phyloP scores from a whole-genome alignment of 768 basidiomycete species.

The Trametes gibbosa region DNA sequence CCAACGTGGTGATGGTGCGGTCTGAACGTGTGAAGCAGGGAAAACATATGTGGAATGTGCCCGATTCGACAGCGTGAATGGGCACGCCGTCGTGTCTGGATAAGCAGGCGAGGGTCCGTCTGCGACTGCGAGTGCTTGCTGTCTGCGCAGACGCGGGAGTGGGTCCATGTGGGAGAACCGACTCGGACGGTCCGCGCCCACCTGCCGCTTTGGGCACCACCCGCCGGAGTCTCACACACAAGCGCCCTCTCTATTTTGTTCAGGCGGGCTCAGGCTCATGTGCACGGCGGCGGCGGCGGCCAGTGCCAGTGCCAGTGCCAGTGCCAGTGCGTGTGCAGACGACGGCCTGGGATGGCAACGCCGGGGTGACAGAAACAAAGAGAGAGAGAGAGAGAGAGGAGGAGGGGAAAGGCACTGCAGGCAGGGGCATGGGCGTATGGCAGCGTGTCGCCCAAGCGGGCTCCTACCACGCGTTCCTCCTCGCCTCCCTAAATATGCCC shows the following conservation, averaged over 20 bases:
- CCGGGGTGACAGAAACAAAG: background rate
- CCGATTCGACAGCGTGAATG: background rate
- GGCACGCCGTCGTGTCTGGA: background rate
- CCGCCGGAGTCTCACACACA: slow-evolving; percentile 9
- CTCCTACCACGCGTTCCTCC: slow-evolving; percentile 36
- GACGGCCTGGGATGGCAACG: background rate
- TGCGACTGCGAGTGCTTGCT: no score
- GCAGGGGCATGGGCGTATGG: slow-evolving; percentile 12
- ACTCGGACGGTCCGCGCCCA: background rate
- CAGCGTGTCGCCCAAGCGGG: slow-evolving; percentile 27
- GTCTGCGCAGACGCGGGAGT: background rate
- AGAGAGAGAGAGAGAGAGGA: background rate
- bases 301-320: no score
- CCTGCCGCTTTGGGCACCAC: background rate
- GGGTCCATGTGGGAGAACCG: slow-evolving; percentile 11
- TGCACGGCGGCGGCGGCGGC: no score
- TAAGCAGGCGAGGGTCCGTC: no score
- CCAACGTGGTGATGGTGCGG: slow-evolving; percentile 19
- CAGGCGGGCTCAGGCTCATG: background rate
- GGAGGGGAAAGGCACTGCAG: background rate
- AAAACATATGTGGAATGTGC: background rate
- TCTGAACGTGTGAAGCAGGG: slow-evolving; percentile 10
- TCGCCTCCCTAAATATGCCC: slow-evolving; percentile 36
- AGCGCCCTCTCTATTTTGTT: background rate
- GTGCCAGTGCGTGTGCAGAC: background rate